A percentile compares a stretch with the other conserved stretches of the same genome.
Evolutionary conservation across 2,329 filamentous ascomycete genomes (phyloP).

Genomic region (Zasmidium cellare): DNA sequence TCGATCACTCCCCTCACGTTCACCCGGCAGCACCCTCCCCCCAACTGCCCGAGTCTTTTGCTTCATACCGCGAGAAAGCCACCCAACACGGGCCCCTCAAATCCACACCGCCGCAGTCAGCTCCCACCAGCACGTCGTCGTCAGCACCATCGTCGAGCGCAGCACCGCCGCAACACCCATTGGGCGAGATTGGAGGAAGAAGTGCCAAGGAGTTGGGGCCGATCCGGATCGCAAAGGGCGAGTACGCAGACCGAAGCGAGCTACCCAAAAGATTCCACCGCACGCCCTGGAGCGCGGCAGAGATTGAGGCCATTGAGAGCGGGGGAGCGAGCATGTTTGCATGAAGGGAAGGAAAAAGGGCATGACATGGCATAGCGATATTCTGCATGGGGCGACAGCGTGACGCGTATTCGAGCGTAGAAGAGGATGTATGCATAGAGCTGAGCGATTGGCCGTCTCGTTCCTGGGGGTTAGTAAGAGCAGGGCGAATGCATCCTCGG

Average conservation of each 20-base stretch:
- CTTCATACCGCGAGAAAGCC: slow-evolving; percentile 73
- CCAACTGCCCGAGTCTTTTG: slow-evolving; percentile 68
- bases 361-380: not conserved
- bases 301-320: slow-evolving; percentile 95
- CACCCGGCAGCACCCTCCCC: slow-evolving; percentile 71
- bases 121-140: slow-evolving; percentile 8
- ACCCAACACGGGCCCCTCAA: slow-evolving; percentile 74
- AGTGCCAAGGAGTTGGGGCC: slow-evolving; percentile 72
- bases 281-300: slow-evolving; percentile 69
- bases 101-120: slow-evolving; percentile 22
- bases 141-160: slow-evolving; percentile 5
- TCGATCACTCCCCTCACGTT: slow-evolving; percentile 72
- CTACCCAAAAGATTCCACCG: slow-evolving; percentile 82
- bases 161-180: slow-evolving; percentile 25
- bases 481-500: not conserved
- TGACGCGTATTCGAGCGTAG: not conserved
- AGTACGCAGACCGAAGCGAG: slow-evolving; percentile 86
- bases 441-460: not conserved
- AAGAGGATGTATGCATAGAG: not conserved
- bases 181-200: slow-evolving; percentile 56
- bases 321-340: slow-evolving; percentile 68
- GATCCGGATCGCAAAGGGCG: slow-evolving; percentile 68
- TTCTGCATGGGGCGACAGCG: not conserved
- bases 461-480: too few species aligned
- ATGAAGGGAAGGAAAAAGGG: slow-evolving; percentile 7